Percentiles rank a stretch among this genome's conserved stretches.
phyloP scores from a whole-genome alignment of 31 red algal genomes.

The Endocladia muricata region DNA sequence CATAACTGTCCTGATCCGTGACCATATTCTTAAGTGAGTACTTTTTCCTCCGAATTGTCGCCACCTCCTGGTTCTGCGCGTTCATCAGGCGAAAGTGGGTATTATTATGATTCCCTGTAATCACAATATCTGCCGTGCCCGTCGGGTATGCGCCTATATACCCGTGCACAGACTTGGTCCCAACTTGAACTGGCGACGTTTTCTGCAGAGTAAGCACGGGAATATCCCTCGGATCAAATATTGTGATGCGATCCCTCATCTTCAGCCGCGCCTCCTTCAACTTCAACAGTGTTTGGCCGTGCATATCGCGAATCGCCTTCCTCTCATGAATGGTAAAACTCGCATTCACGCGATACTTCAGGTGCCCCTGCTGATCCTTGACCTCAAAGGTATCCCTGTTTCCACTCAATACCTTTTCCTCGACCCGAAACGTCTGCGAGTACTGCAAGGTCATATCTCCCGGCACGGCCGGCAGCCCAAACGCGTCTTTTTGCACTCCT shows the following conservation, averaged over 20 bases:
- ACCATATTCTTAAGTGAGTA: conserved; percentile 59
- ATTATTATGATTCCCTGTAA: conserved; percentile 52
- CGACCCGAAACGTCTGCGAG: conserved; percentile 10
- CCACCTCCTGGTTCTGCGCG: conserved; percentile 28
- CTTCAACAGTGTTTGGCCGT: conserved; percentile 46
- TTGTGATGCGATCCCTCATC: conserved; percentile 44
- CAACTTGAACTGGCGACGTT: conserved; percentile 32
- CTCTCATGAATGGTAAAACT: conserved; percentile 41
- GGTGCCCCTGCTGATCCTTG: conserved; percentile 15
- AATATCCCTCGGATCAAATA: conserved; percentile 38
- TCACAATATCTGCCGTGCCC: conserved; percentile 31
- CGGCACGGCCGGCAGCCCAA: conserved; percentile 9
- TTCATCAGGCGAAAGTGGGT: conserved; percentile 50
- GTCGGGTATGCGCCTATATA: conserved; percentile 29
- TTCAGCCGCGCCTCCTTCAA: conserved; percentile 42
- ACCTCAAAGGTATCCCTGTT: conserved; percentile 45
- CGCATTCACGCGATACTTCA: conserved; percentile 52
- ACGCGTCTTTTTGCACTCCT: conserved; percentile 7
- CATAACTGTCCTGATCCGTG: conserved; percentile 62
- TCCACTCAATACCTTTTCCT: conserved; percentile 40
- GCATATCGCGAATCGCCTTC: conserved; percentile 38
- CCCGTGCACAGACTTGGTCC: conserved; percentile 38
- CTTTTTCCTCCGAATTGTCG: conserved; percentile 18
- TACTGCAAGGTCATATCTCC: conserved; percentile 18
- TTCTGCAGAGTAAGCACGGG: conserved; percentile 62